Evolutionary conservation across 2,329 filamentous ascomycete species (phyloP), one percentile per base, ranked within the genome.

Genomic region (Trichocomaceae sp.): DNA sequence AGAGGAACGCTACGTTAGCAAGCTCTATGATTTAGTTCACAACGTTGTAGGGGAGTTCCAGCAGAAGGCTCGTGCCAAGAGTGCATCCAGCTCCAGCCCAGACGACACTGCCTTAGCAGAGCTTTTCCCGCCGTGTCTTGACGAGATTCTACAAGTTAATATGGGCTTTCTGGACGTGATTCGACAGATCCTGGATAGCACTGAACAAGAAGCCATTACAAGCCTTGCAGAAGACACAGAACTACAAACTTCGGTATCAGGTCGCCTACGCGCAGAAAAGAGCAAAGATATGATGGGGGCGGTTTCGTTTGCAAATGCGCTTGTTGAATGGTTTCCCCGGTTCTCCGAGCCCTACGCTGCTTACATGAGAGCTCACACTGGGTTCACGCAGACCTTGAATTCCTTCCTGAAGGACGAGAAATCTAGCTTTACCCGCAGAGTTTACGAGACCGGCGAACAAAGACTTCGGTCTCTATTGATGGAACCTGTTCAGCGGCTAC

Each of bases 401-500:
- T 79, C 80, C 1, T 90, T 95, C 63, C 79, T 93, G 58, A 87
- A 77, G 59, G 79, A 90, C 63, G 84, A 85, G 55, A 85, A 87
- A 58, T 92, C 90, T 2, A 91, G 86, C 64, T 92, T 96, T 67
- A 86, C 87, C 2, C 85, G 87, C 62, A 79, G 88, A 46, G 83
- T 96, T 2, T 83, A 88, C 51, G 84, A 91, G 60, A 87, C 87
- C 2, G 92, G 93, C 54, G 93, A 97, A 69, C 93, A 99, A 73
- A 83, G 85, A 55, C 81, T 97, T 52, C 90, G 89, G 48, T 97
- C 93, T 3, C 82, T 93, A 59, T 80, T 99, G 53, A 99, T 99
- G 68, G 93, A 99, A 71, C 93, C 93, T 2, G 91, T 99, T 0
- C 93, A 99, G 70, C 82, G 93, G 51, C 79, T 99, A 51, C 93